Percentiles rank a stretch among this genome's conserved stretches.
These are phyloP conservation scores for Quercus suber DNA, from an alignment of 306 rosid species.

Conservation along the genomic window DNA sequence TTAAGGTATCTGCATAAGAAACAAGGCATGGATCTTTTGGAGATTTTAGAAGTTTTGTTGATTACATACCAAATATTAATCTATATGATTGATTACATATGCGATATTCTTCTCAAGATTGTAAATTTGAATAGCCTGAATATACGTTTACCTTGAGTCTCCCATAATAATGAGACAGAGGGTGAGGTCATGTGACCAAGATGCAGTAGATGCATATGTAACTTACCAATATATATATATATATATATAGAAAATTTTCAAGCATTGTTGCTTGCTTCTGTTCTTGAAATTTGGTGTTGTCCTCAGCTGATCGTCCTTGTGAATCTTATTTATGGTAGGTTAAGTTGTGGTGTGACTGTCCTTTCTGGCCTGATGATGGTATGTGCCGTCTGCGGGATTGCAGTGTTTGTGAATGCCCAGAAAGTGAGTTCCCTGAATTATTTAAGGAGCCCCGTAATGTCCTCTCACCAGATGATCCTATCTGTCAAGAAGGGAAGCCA, in stretches of 20 bases:
- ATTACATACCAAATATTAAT: neutral
- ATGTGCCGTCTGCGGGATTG: conserved; percentile 97
- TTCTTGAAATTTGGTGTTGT: neutral
- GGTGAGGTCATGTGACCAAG: too few species aligned
- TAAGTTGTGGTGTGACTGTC: conserved; percentile 96
- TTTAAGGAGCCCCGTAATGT: conserved; percentile 61
- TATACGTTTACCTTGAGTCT: neutral
- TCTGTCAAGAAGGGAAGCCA: conserved; percentile 98
- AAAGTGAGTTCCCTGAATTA: conserved; percentile 76
- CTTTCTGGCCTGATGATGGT: conserved; percentile 99
- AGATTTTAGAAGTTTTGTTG: neutral
- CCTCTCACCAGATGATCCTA: conserved; percentile 62
- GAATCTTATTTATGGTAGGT: conserved; percentile 39
- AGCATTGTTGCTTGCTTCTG: neutral
- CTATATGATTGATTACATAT: neutral
- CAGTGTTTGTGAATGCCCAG: conserved; percentile 97
- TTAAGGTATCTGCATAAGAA: neutral
- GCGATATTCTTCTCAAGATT: neutral
- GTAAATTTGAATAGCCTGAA: neutral
- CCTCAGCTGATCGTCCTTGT: neutral
- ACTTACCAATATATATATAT: too few species aligned
- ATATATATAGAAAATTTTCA: too few species aligned
- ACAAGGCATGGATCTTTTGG: neutral
- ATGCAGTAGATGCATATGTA: too few species aligned
- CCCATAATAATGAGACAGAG: too few species aligned